A percentile compares a stretch with the other conserved stretches of the same genome.
phyloP scores from a whole-genome alignment of 225 moss, liverwort and hornwort species.

The Asterella californica region DNA sequence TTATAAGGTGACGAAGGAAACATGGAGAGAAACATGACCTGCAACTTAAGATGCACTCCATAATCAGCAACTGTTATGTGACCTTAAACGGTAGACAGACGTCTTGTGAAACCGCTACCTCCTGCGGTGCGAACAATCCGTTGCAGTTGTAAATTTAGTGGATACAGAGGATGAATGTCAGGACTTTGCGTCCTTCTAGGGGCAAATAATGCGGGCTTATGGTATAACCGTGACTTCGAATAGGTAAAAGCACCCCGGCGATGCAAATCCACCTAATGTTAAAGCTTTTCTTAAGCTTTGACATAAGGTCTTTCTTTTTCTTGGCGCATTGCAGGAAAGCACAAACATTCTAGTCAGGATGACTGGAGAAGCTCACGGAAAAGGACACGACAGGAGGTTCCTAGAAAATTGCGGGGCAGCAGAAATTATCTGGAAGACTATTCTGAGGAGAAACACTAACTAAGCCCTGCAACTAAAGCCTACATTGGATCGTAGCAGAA shows the following conservation, averaged over 20 bases:
- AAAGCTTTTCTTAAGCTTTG: background rate
- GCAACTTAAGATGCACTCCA: background rate
- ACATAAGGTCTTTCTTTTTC: background rate
- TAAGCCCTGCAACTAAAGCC: slow-evolving; percentile 1
- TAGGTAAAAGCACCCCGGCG: background rate
- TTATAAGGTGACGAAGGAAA: too few species aligned
- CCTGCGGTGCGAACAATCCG: background rate
- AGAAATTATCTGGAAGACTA: background rate
- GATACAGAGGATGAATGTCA: slow-evolving; percentile 21
- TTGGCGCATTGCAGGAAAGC: background rate
- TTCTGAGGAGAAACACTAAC: background rate
- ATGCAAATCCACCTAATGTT: background rate
- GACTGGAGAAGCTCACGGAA: background rate
- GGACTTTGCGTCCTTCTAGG: slow-evolving; percentile 17
- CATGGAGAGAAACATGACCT: background rate
- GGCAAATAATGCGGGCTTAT: slow-evolving; percentile 1
- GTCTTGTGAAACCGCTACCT: background rate
- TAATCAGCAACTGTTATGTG: background rate
- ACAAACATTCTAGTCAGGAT: slow-evolving; percentile 18
- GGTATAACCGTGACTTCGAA: slow-evolving; percentile 2
- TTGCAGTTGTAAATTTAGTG: slow-evolving; percentile 17
- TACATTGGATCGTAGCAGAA: background rate
- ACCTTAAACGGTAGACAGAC: background rate
- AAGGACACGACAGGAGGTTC: background rate
- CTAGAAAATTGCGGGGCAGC: background rate